Base-by-base conservation (phyloP, 192 early-diverging fungal genomes). In the Neocallimastix lanati region DNA sequence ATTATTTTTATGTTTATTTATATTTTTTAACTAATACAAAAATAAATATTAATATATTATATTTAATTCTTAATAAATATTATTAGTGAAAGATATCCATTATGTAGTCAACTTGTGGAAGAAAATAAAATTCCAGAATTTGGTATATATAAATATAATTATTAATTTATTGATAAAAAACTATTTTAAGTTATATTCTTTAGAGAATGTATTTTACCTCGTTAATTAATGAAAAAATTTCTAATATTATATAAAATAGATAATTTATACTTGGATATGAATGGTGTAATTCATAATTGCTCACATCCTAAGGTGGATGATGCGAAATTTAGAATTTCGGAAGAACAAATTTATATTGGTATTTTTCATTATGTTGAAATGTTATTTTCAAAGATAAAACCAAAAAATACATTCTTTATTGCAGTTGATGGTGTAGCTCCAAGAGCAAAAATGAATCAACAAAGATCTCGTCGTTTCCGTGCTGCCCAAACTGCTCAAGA, bases 301-400 rank as follows among this genome's bases (percentile, higher is more conserved):
- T 94, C 94, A 29, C 95, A 97, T 83, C 92, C 94, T 28, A 97
- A 97, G 84, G 94, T 96, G 80, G 89, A 89, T 81, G 92, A 95
- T 84, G 91, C 89, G 5, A 91, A 94, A 78, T 96, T 94, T 81
- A 90, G 94, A 40, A 88, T 96, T 29, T 94, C 95, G 2, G 96
- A 98, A 84, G 93, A 93, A 81, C 92, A 97, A 86, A 97, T 96
- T 80, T 98, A 95, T 83, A 80, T 95, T 18, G 90, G 87, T 21
- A 97, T 98, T 28, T 99, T 99, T 87, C 93, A 94, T 85, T 99
- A 99, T 83, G 93, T 99, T 67, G 96, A 98, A 82, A 92, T 94
- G 78, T 81, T 99, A 29, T 99, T 99, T 81, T 83, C 90, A 79
- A 94, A 93, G 84, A 95, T 98, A 82, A 93, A 93, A 81, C 97